These are phyloP conservation scores for Aulographum hederae DNA, from an alignment of 2,329 filamentous ascomycete species.

Conservation along the genomic window DNA sequence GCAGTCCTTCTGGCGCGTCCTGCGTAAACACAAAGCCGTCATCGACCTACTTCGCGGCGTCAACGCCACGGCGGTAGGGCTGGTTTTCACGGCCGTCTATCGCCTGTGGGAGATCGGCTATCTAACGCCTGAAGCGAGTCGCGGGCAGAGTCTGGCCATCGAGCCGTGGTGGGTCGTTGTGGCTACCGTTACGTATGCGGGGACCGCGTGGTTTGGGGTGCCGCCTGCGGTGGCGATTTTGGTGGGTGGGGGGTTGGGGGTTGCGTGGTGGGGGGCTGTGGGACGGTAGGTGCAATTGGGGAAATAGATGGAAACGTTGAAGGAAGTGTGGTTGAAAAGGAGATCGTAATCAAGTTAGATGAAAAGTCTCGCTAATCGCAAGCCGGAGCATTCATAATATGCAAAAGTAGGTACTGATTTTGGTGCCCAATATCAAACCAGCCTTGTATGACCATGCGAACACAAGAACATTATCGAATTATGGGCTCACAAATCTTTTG, in stretches of 20 bases:
- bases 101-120: conserved; percentile 25
- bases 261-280: conserved; percentile 22
- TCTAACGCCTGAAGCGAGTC: conserved; percentile 16
- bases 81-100: conserved; percentile 27
- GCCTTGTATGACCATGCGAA: too few species aligned
- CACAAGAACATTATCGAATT: too few species aligned
- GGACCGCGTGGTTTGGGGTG: conserved; percentile 20
- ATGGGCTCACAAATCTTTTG: too few species aligned
- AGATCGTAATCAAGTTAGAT: too few species aligned
- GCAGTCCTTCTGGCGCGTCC: conserved; percentile 19
- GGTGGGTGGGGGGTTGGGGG: conserved; percentile 18
- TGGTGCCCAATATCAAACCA: too few species aligned
- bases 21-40: conserved; percentile 17
- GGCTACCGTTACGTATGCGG: conserved; percentile 20
- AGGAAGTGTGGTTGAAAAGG: too few species aligned
- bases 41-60: conserved; percentile 19
- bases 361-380: too few species aligned
- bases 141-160: conserved; percentile 17
- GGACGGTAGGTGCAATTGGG: conserved; percentile 2
- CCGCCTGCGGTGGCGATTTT: conserved; percentile 21
- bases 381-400: too few species aligned
- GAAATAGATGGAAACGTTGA: too few species aligned
- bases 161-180: conserved; percentile 29
- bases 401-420: too few species aligned
- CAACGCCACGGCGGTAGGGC: conserved; percentile 23